Evolutionary conservation across 2,329 filamentous ascomycete species (phyloP).

Genomic region (Trichophyton simii): DNA sequence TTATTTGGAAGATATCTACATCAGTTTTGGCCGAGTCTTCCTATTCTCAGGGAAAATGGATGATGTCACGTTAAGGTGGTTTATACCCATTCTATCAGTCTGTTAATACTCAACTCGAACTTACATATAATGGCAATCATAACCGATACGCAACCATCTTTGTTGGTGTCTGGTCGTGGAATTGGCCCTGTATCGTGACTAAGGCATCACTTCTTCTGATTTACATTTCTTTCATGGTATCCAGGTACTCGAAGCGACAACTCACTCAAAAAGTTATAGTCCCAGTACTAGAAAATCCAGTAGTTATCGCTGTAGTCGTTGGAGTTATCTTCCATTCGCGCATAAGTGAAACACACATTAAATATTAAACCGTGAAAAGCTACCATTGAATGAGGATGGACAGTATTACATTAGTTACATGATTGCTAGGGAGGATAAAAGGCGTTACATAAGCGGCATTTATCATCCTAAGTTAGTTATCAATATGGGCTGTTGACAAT

Average conservation of each 20-base stretch:
- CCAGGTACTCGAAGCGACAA: too few species aligned
- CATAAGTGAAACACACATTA: too few species aligned
- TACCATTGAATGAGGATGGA: not conserved
- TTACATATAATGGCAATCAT: not conserved
- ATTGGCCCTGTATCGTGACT: not conserved
- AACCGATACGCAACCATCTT: not conserved
- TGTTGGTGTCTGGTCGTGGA: not conserved
- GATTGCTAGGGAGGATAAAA: too few species aligned
- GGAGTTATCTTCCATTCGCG: too few species aligned
- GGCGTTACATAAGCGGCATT: not conserved
- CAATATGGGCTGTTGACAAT: conserved; percentile 65
- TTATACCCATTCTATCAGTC: not conserved
- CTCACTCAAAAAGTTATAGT: too few species aligned
- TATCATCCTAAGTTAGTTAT: not conserved
- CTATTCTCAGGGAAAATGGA: not conserved
- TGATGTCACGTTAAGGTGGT: not conserved
- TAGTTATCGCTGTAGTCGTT: too few species aligned
- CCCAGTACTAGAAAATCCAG: too few species aligned
- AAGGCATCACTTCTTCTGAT: not conserved
- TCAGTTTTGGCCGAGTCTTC: not conserved
- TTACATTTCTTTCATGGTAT: too few species aligned
- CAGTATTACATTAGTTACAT: not conserved
- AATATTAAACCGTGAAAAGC: not conserved
- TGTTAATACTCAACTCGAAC: not conserved
- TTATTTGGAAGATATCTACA: not conserved